Base-by-base conservation (phyloP, 352 stramenopile species). In the Saprolegnia diclina region DNA sequence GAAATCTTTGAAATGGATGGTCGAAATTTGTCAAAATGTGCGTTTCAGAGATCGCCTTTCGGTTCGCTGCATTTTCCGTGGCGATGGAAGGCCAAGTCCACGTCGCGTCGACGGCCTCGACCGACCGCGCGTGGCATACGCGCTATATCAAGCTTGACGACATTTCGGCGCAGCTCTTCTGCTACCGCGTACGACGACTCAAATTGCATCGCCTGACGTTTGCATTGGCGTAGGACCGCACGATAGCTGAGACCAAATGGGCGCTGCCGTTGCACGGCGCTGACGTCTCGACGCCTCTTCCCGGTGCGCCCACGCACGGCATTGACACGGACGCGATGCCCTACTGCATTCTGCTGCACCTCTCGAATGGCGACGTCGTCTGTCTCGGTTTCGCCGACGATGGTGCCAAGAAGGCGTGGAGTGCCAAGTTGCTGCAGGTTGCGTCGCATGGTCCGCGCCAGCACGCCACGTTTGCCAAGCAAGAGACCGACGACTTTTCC, bases 131-230 rank as follows among this genome's bases (percentile, higher is more conserved):
- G 16, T 90, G 82, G 82, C 72, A 77, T 24, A 77, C 76, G 5
- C 63, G 83, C 29, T 87, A 80, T 38, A 48, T 89, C 65, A 88
- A 84, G 66, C 72, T 83, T 7, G 81, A 88, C 64, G 81, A 89
- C 50, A 86, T 89, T 42, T 85, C 83, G 6, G 83, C 77, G 22
- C 77, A 83, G 45, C 65, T 91, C 21, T 72, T 89, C 42, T 79
- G 74, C 16, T 88, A 88, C 65, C 76, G 40, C 24, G 55, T 63
- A 63, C 29, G 24, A 26, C 48, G 48, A 56, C 19, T 21, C 1
- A 1, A 3, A 61, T 5, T 5, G 53, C 14, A 21, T 21, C 16
- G 3, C 1, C 11, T 3, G 22, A 37, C 4, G 26, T n/a, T 48
- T 3, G 18, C 42, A 5, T 7, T 48, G 1, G 2, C 26, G 22